Percentiles rank a stretch among this genome's conserved stretches.
phyloP scores from a whole-genome alignment of 257 asterid species.

The Capsicum chinense region DNA sequence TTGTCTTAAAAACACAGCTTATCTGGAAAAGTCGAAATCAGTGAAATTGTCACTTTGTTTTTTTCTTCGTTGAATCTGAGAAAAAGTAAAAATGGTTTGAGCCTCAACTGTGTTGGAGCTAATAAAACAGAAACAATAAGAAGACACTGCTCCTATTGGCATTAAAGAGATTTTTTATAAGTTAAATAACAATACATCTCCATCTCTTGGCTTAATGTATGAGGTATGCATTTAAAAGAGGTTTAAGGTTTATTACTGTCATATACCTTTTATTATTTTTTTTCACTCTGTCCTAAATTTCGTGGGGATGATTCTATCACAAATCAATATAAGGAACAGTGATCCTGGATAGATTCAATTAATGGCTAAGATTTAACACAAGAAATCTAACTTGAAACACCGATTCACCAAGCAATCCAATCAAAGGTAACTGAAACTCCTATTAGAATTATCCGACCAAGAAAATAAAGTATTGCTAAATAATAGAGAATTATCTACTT shows the following conservation, averaged over 20 bases:
- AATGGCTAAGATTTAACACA: not conserved
- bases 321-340: not conserved
- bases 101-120: not conserved
- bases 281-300: not conserved
- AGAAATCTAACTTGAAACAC: not conserved
- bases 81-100: not conserved
- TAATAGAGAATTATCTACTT: not conserved
- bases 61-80: not conserved
- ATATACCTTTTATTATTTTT: not conserved
- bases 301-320: not conserved
- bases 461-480: not conserved
- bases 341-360: not conserved
- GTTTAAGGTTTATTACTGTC: not conserved
- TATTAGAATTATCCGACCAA: not conserved
- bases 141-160: not conserved
- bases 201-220: not conserved
- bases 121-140: not conserved
- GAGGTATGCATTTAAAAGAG: not conserved
- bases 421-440: not conserved
- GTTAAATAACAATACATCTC: not conserved
- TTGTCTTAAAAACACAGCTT: not conserved
- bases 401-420: not conserved
- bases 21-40: constrained; percentile 5
- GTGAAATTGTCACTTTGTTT: not conserved
- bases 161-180: not conserved